Base-by-base conservation (phyloP, 805 yeast genomes). In the Pichia californica region DNA sequence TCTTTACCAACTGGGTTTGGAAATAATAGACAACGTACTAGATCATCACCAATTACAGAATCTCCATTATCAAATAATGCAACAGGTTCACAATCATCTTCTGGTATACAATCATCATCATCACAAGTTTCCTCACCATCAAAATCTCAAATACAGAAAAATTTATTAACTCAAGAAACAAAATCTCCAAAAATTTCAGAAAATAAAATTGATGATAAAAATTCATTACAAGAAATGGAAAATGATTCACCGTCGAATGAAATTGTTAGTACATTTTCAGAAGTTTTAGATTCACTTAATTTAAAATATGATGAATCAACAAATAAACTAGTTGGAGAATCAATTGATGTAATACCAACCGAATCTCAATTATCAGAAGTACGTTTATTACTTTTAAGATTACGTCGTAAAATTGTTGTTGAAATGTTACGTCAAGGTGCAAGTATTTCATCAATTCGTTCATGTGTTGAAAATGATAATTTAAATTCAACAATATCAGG, bases 361-460 rank as follows among this genome's bases (percentile, higher is more conserved):
- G 38, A 35, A 20, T 11, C 28, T 3, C 38, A 35, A 14, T 21
- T 35, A 11, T 13, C 10, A 6, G 16, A 35, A 23, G 4, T 35
- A 20, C n/a, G 38, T 5, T 23, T 23, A 18, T 26, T 35, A 14
- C 23, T 35, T 15, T 35, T 35, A 20, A 35, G 13, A n/a, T 23
- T 35, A 15, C 38, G 38, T 20, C 21, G 36, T 16, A 39, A 39
- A 10, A 21, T 34, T 16, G 42, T 39, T 6, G 37, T 23, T 18
- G 42, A 39, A 16, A 21, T 39, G 30, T 6, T 39, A 13, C 31
- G 31, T 7, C 36, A 26, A 23, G 36, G 23, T 18, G 36, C 29
- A 21, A 31, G 19, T 32, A 38, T 16, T n/a, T 38, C 36, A 16
- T 23, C 36, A n/a, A n/a, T 36, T 15, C 18, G 26, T 27, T 15